Evolutionary conservation across 1,284 basidiomycete species (phyloP).

Genomic region (Austroboletus novae-zelandiae): DNA sequence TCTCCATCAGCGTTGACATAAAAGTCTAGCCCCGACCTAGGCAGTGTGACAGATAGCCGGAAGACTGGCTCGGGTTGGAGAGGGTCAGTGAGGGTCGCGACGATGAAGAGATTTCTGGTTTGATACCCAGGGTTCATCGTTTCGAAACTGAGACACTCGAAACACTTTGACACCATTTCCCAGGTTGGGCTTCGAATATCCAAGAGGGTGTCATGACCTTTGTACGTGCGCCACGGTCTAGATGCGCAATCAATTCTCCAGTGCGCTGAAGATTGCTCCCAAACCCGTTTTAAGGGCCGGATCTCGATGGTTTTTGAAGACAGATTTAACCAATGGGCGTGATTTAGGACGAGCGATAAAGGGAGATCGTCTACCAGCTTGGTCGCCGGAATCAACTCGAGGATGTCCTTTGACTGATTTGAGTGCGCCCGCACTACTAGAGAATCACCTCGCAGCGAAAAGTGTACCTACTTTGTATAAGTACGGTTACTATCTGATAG

Average conservation of each 20-base stretch:
- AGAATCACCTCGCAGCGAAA: constrained; percentile 10
- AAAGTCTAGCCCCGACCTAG: neutral
- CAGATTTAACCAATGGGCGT: constrained; percentile 40
- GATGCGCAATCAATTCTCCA: neutral
- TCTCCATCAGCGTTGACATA: neutral
- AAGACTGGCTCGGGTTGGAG: neutral
- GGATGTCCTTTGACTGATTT: constrained; percentile 1
- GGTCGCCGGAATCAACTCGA: constrained; percentile 37
- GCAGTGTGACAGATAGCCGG: neutral
- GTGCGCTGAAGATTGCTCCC: constrained; percentile 16
- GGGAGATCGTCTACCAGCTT: constrained; percentile 39
- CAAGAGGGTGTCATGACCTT: neutral
- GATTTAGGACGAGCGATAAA: constrained; percentile 27
- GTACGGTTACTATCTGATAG: too few species aligned
- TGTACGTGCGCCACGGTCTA: neutral
- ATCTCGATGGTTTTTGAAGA: constrained; percentile 27
- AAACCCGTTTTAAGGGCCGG: constrained; percentile 2
- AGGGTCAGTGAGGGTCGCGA: neutral
- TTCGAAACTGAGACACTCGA: neutral
- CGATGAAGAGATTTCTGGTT: neutral
- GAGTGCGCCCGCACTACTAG: constrained; percentile 31
- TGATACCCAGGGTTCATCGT: neutral
- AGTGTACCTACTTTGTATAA: neutral
- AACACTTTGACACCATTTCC: neutral
- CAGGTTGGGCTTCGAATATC: neutral